These are phyloP conservation scores for Claviceps fusiformis DNA, from an alignment of 2,329 filamentous ascomycete species.

Conservation along the genomic window DNA sequence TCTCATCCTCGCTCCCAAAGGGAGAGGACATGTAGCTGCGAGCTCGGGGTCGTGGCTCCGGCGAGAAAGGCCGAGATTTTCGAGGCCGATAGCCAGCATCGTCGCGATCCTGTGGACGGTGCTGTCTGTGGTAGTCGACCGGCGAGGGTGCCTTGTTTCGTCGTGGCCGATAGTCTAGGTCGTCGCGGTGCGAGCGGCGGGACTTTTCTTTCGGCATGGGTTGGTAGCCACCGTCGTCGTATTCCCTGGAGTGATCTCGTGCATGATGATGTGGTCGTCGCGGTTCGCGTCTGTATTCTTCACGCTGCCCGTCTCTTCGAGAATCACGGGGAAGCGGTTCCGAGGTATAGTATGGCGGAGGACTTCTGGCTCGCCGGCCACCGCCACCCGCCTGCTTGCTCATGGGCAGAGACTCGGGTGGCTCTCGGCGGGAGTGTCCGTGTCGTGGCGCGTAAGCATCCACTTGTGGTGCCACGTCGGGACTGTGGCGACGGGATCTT, in stretches of 20 bases:
- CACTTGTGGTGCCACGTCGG: slow-evolving; percentile 5
- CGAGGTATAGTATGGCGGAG: slow-evolving; percentile 4
- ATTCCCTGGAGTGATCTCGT: not conserved
- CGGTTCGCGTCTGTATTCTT: not conserved
- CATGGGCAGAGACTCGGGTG: slow-evolving; percentile 1
- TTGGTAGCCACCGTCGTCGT: slow-evolving; percentile 1
- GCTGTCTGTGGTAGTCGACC: slow-evolving; percentile 7
- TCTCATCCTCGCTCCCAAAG: slow-evolving; percentile 10
- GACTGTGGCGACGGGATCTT: slow-evolving; percentile 8
- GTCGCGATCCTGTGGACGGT: slow-evolving; percentile 6
- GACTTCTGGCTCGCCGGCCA: slow-evolving; percentile 7
- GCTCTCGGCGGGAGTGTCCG: slow-evolving; percentile 4
- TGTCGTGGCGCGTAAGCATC: slow-evolving; percentile 7
- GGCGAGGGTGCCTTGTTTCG: slow-evolving; percentile 9
- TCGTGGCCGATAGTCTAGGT: slow-evolving; percentile 9
- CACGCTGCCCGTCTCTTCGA: not conserved
- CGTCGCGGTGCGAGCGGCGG: slow-evolving; percentile 4
- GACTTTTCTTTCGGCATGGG: not conserved
- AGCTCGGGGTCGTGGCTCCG: slow-evolving; percentile 2
- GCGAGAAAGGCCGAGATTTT: slow-evolving; percentile 1
- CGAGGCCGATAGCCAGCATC: not conserved
- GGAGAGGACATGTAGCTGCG: slow-evolving; percentile 4
- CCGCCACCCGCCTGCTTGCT: not conserved
- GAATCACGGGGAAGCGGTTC: slow-evolving; percentile 5
- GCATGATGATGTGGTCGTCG: not conserved